Percentiles rank a stretch among this genome's conserved stretches.
Evolutionary conservation across 2,329 filamentous ascomycete genomes (phyloP).

Genomic region (Akanthomyces uredinophilus): DNA sequence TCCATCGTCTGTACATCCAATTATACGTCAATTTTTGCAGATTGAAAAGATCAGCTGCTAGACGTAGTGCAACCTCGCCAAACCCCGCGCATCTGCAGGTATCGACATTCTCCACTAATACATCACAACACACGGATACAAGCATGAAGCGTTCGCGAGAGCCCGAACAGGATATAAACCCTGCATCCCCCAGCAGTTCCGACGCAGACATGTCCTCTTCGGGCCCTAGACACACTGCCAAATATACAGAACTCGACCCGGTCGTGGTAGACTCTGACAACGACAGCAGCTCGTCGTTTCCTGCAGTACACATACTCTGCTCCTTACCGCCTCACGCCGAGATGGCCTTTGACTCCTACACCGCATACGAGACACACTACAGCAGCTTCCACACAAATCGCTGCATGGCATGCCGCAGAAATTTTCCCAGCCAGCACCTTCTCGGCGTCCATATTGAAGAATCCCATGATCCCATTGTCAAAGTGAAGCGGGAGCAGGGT

Average conservation of each 20-base stretch:
- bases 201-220: slow-evolving; percentile 15
- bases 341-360: slow-evolving; percentile 67
- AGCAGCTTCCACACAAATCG: slow-evolving; percentile 74
- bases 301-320: slow-evolving; percentile 62
- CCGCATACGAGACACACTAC: slow-evolving; percentile 86
- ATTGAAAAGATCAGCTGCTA: neutral
- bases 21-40: neutral
- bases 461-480: slow-evolving; percentile 77
- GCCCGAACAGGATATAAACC: slow-evolving; percentile 43
- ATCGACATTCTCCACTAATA: slow-evolving; percentile 2
- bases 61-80: neutral
- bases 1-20: neutral
- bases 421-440: slow-evolving; percentile 80
- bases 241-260: slow-evolving; percentile 56
- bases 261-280: slow-evolving; percentile 30
- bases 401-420: slow-evolving; percentile 77
- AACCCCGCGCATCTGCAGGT: neutral
- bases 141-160: slow-evolving; percentile 61
- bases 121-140: neutral
- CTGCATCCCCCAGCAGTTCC: slow-evolving; percentile 20
- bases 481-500: slow-evolving; percentile 67
- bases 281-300: slow-evolving; percentile 24
- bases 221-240: slow-evolving; percentile 36
- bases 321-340: slow-evolving; percentile 73
- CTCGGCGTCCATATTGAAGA: slow-evolving; percentile 84